These are phyloP conservation scores for Monosporozyma aquatica DNA, from an alignment of 805 yeast genomes.

Conservation along the genomic window DNA sequence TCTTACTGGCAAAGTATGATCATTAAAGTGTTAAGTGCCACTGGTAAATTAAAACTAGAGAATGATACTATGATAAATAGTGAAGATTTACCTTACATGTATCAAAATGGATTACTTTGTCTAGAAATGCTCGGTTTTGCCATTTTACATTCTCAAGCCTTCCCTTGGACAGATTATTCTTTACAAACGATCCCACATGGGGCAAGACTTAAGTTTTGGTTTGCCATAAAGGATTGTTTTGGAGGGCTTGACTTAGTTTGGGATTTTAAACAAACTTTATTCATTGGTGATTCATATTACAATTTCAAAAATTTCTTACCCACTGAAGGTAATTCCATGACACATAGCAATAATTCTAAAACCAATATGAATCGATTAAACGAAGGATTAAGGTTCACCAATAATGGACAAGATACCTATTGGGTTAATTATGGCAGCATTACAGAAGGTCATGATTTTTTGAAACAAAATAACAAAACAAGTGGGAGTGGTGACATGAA, in stretches of 20 bases:
- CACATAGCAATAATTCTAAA: constrained; percentile 58
- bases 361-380: constrained; percentile 61
- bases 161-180: constrained; percentile 66
- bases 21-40: constrained; percentile 43
- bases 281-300: constrained; percentile 60
- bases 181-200: constrained; percentile 55
- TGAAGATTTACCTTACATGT: constrained; percentile 40
- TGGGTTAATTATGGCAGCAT: constrained; percentile 48
- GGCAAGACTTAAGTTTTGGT: constrained; percentile 47
- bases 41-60: constrained; percentile 30
- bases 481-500: not conserved
- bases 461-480: not conserved
- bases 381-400: constrained; percentile 74
- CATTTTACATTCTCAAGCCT: constrained; percentile 79
- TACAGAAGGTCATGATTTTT: constrained; percentile 2
- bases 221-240: constrained; percentile 68
- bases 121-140: constrained; percentile 82
- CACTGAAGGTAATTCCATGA: constrained; percentile 37
- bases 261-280: constrained; percentile 63
- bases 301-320: constrained; percentile 80
- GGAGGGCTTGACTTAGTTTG: constrained; percentile 68
- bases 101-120: constrained; percentile 74
- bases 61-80: constrained; percentile 27
- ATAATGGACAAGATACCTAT: constrained; percentile 71
- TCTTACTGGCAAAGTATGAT: constrained; percentile 93